phyloP scores from a whole-genome alignment of 768 basidiomycete genomes.

The Leccinellum rugosiceps region DNA sequence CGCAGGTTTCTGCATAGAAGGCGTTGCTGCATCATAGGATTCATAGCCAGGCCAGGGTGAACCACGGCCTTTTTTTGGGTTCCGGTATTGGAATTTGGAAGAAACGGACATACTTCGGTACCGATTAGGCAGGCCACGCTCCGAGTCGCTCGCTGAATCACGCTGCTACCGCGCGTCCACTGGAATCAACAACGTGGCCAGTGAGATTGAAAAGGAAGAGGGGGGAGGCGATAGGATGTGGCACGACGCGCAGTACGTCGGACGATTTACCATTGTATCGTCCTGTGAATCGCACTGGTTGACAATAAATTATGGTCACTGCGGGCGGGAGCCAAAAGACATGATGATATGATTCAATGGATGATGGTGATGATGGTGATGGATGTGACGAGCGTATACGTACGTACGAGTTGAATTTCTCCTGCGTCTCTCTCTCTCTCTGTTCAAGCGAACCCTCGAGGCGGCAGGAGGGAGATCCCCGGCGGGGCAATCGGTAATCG shows the following conservation, averaged over 20 bases:
- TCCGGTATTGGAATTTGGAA: neutral
- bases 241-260: neutral
- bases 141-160: neutral
- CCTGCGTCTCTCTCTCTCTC: neutral
- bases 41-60: too few relatives aligned
- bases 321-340: too few relatives aligned
- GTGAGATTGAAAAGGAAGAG: neutral
- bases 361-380: neutral
- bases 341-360: too few relatives aligned
- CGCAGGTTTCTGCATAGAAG: neutral
- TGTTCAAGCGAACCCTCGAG: neutral
- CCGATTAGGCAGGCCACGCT: neutral
- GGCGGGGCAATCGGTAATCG: neutral
- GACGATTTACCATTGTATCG: neutral
- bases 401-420: neutral
- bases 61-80: too few relatives aligned
- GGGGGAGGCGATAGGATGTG: neutral
- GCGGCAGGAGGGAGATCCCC: neutral
- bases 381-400: neutral
- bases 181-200: neutral
- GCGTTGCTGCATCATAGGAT: too few relatives aligned
- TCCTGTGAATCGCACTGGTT: neutral
- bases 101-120: neutral
- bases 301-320: neutral
- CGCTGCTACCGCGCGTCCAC: neutral